These are phyloP conservation scores for Leptographium flavum DNA, from an alignment of 2,329 filamentous ascomycete genomes.

Conservation along the genomic window DNA sequence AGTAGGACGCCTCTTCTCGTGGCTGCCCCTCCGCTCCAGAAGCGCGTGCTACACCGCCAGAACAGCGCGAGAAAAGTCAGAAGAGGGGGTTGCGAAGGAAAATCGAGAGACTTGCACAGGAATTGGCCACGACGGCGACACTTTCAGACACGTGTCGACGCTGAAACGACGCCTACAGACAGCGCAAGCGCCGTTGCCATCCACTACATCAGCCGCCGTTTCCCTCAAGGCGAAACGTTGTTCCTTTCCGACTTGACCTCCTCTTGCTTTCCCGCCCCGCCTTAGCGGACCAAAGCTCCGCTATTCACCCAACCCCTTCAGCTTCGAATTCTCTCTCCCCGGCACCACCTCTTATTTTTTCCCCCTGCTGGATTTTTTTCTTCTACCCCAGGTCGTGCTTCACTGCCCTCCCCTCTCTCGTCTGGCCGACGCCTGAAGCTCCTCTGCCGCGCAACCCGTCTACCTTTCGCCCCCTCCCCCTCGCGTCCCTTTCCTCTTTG, in stretches of 20 bases:
- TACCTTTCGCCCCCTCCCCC: neutral
- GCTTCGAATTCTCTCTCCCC: conserved; percentile 2
- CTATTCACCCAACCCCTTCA: conserved; percentile 3
- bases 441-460: neutral
- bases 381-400: neutral
- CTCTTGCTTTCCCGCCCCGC: conserved; percentile 1
- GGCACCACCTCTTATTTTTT: neutral
- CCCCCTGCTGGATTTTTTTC: neutral
- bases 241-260: neutral
- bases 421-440: neutral
- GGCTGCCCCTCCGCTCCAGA: neutral
- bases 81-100: no score
- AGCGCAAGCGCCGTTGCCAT: no score
- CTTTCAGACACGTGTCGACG: no score
- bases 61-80: no score
- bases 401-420: neutral
- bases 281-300: neutral
- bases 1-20: neutral
- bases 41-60: neutral
- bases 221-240: conserved; percentile 2
- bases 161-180: no score
- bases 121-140: no score
- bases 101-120: no score
- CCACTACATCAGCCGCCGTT: no score
- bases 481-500: no score